These are phyloP conservation scores for Penicillium brevicompactum DNA, from an alignment of 2,329 filamentous ascomycete species.

Conservation along the genomic window DNA sequence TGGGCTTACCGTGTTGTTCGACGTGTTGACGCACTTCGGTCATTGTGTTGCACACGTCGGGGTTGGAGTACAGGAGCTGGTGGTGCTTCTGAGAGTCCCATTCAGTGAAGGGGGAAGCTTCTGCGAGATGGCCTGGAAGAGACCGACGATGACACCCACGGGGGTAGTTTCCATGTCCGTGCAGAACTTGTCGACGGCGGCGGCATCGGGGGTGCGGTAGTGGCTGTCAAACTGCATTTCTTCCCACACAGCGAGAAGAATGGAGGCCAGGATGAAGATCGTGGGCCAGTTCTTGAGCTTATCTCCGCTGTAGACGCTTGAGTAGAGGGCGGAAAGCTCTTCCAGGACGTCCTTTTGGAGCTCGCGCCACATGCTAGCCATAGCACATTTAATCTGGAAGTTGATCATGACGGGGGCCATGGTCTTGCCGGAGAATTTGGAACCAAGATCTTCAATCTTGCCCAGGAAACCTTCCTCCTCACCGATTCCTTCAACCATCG, in stretches of 20 bases:
- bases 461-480: slow-evolving; percentile 77
- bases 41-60: slow-evolving; percentile 91
- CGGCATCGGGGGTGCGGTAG: slow-evolving; percentile 84
- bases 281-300: slow-evolving; percentile 99
- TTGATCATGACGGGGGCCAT: slow-evolving; percentile 98
- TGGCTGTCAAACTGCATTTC: slow-evolving; percentile 99
- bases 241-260: slow-evolving; percentile 93
- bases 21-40: slow-evolving; percentile 93
- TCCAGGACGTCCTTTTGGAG: slow-evolving; percentile 94
- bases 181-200: slow-evolving; percentile 91
- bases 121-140: slow-evolving; percentile 97
- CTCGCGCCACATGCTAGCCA: slow-evolving; percentile 98
- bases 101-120: slow-evolving; percentile 89
- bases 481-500: slow-evolving; percentile 86
- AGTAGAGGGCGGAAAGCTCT: slow-evolving; percentile 89
- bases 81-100: slow-evolving; percentile 94
- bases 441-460: slow-evolving; percentile 81
- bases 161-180: slow-evolving; percentile 94
- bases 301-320: slow-evolving; percentile 96
- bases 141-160: slow-evolving; percentile 91
- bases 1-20: slow-evolving; percentile 80
- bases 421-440: slow-evolving; percentile 85
- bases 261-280: slow-evolving; percentile 95
- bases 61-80: slow-evolving; percentile 85
- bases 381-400: slow-evolving; percentile 97